A percentile compares a stretch with the other conserved stretches of the same genome.
phyloP scores from a whole-genome alignment of 208 protist species.

The Porcisia hertigi region DNA sequence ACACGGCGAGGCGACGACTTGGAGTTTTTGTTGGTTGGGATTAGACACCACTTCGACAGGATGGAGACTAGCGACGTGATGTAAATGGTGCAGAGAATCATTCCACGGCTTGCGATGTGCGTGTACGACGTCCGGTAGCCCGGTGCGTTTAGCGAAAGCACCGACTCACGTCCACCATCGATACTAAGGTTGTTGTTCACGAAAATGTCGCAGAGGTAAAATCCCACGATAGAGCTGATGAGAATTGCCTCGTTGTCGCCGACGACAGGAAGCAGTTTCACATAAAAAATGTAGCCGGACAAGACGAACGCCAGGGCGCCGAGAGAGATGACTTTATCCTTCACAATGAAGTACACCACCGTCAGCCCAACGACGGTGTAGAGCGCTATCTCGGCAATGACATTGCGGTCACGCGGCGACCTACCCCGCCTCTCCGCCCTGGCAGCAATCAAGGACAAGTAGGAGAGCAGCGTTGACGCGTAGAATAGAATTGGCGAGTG shows the following conservation, averaged over 20 bases:
- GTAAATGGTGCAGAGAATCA: conserved; percentile 66
- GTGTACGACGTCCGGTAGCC: conserved; percentile 68
- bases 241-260: conserved; percentile 84
- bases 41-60: conserved; percentile 51
- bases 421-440: conserved; percentile 37
- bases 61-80: conserved; percentile 39
- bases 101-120: conserved; percentile 72
- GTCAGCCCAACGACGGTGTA: conserved; percentile 49
- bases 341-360: conserved; percentile 57
- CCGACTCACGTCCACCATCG: conserved; percentile 35
- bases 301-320: conserved; percentile 68
- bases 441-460: conserved; percentile 59
- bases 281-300: conserved; percentile 63
- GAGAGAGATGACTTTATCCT: conserved; percentile 65
- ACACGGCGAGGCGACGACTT: conserved; percentile 70
- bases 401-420: conserved; percentile 38
- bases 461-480: conserved; percentile 78
- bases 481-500: conserved; percentile 78
- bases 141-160: conserved; percentile 42
- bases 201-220: conserved; percentile 76
- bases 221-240: conserved; percentile 70
- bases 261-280: conserved; percentile 49
- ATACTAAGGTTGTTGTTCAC: conserved; percentile 68
- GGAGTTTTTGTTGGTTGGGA: conserved; percentile 65
- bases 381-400: conserved; percentile 36